Evolutionary conservation across 768 basidiomycete genomes (phyloP), one percentile per base, ranked within the genome.

Genomic region (Amanita muscaria): DNA sequence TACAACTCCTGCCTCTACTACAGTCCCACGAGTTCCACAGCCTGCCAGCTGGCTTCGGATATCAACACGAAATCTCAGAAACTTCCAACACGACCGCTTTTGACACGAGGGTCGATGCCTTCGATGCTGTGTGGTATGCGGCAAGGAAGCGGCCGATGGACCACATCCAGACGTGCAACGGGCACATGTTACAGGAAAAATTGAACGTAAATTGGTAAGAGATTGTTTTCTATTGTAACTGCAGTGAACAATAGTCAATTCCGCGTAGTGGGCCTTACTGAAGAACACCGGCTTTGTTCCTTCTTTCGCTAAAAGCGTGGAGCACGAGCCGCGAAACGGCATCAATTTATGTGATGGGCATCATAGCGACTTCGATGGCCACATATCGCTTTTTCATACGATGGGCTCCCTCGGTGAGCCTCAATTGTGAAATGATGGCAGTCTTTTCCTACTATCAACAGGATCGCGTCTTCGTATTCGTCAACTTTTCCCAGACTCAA

Each of bases 31-130:
- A 48, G 47, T 48, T 48, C 47, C n/a, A 48, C 45, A 29, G 47
- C 47, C 43, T 46, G 22, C 48, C 48, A 40, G 46, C 33, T 47
- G 48, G 49, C 38, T 48, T 50, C 48, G 37, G 35, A 38, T 49
- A 49, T 40, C 33, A 33, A 36, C 49, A 47, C 41, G 21, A 51
- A 41, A 46, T 46, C 5, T 48, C 49, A 31, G 40, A 43, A 43
- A 7, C 8, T 22, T 50, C 49, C 36, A 50, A 48, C 23, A 48
- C 47, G 19, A 42, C 39, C 21, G 44, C 49, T 33, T 50, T 48
- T 40, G 45, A 50, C 46, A 48, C 10, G 6, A 45, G 49, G 47
- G 45, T 50, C 23, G 47, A 50, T 42, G 19, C 38, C 27, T 44
- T 36, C 40, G 32, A 25, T 41, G 49, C 37, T 51, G 49, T 21